Percentiles rank a stretch among this genome's conserved stretches.
Evolutionary conservation across 192 early-diverging fungal species (phyloP).

Genomic region (Coemansia sp.): DNA sequence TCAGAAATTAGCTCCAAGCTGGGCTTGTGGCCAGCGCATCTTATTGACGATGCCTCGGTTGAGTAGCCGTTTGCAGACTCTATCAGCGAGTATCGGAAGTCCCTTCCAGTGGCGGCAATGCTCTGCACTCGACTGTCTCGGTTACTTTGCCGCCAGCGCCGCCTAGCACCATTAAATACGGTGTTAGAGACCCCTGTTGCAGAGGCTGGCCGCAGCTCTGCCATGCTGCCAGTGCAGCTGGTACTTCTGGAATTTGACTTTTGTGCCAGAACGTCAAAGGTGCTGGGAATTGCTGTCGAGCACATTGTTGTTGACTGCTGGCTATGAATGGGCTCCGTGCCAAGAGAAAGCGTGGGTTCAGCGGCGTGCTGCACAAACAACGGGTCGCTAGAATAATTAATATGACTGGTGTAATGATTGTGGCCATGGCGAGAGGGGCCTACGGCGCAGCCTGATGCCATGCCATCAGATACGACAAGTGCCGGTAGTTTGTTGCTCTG

Average conservation of each 20-base stretch:
- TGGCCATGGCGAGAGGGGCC: not conserved
- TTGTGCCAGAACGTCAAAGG: not conserved
- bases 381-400: not conserved
- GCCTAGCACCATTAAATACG: not conserved
- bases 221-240: not conserved
- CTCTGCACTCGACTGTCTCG: constrained; percentile 28
- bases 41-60: not conserved
- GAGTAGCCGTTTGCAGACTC: constrained; percentile 1
- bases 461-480: not conserved
- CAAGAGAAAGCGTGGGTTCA: constrained; percentile 9
- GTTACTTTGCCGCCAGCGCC: not conserved
- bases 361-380: not conserved
- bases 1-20: not conserved
- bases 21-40: not conserved
- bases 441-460: not conserved
- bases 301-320: constrained; percentile 7
- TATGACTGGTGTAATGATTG: no score
- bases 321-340: not conserved
- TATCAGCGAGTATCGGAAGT: constrained; percentile 4
- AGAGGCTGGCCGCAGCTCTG: constrained; percentile 1
- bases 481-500: not conserved
- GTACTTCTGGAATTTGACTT: not conserved
- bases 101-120: constrained; percentile 42
- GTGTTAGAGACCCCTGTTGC: not conserved
- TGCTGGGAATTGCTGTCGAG: constrained; percentile 4